These are phyloP conservation scores for Flaveria bidentis DNA, from an alignment of 129 eudicot genomes.

Conservation along the genomic window DNA sequence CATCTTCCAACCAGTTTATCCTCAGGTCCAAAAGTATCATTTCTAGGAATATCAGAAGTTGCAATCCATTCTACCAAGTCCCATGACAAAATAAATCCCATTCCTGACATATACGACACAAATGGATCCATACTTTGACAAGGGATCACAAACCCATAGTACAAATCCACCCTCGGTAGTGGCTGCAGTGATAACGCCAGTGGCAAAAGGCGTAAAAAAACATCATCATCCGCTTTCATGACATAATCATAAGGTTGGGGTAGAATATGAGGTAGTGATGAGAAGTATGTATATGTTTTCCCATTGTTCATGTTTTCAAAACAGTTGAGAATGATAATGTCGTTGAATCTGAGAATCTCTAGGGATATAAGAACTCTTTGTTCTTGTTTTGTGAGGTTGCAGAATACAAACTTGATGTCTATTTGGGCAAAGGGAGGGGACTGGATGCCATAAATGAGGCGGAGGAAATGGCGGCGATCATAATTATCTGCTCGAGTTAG, in stretches of 20 bases:
- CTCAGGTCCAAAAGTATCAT: constrained; percentile 61
- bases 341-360: constrained; percentile 65
- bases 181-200: constrained; percentile 53
- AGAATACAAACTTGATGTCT: constrained; percentile 64
- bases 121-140: constrained; percentile 83
- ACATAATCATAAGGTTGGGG: constrained; percentile 55
- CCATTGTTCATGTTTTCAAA: constrained; percentile 76
- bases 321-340: constrained; percentile 66
- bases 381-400: constrained; percentile 75
- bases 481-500: constrained; percentile 56
- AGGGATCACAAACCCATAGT: constrained; percentile 75
- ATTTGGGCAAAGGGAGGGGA: constrained; percentile 53
- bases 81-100: constrained; percentile 75
- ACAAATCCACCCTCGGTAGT: constrained; percentile 59
- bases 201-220: constrained; percentile 53
- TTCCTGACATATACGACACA: constrained; percentile 73
- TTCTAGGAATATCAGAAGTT: constrained; percentile 48
- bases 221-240: constrained; percentile 87
- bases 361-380: constrained; percentile 50
- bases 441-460: constrained; percentile 69
- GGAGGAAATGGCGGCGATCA: constrained; percentile 77
- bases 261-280: constrained; percentile 65
- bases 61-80: constrained; percentile 74
- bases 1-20: constrained; percentile 72
- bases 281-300: constrained; percentile 67